Conservation (phyloP, 148 eudicot genomes). For the Chenopodium album region DNA sequence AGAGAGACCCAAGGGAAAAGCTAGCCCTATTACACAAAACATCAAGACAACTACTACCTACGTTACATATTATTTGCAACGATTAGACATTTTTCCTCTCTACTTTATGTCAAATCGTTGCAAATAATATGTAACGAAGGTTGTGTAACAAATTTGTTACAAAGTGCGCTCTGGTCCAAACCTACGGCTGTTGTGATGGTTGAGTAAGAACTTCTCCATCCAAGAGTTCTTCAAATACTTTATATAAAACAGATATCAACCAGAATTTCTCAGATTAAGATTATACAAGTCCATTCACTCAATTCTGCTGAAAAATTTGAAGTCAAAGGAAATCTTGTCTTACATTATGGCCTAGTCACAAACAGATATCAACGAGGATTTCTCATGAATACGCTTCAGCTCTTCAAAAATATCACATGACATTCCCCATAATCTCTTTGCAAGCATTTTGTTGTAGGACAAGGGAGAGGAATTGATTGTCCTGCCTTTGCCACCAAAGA, state of each 20-base stretch:
- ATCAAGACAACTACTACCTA: too few relatives aligned
- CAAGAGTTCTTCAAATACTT: background rate
- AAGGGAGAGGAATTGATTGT: conserved; percentile 52
- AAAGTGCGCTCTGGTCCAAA: background rate
- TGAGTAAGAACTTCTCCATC: background rate
- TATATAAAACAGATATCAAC: too few relatives aligned
- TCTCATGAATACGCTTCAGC: conserved; percentile 31
- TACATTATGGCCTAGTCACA: background rate
- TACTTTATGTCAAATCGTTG: too few relatives aligned
- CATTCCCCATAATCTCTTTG: conserved; percentile 57
- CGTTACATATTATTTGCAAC: too few relatives aligned
- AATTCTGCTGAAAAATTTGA: background rate
- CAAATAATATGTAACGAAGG: too few relatives aligned
- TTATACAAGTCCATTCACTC: background rate
- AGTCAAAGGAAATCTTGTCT: background rate
- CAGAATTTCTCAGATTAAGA: background rate
- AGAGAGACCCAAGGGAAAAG: too few relatives aligned
- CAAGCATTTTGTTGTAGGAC: conserved; percentile 56
- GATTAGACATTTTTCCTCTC: too few relatives aligned
- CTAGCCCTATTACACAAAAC: too few relatives aligned
- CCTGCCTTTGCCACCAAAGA: conserved; percentile 78
- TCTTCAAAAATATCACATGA: conserved; percentile 55
- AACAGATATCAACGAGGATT: conserved; percentile 9
- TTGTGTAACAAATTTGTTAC: background rate
- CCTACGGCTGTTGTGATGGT: background rate